Conservation (phyloP, 495 filamentous ascomycete species). For the Xylaria acuta region DNA sequence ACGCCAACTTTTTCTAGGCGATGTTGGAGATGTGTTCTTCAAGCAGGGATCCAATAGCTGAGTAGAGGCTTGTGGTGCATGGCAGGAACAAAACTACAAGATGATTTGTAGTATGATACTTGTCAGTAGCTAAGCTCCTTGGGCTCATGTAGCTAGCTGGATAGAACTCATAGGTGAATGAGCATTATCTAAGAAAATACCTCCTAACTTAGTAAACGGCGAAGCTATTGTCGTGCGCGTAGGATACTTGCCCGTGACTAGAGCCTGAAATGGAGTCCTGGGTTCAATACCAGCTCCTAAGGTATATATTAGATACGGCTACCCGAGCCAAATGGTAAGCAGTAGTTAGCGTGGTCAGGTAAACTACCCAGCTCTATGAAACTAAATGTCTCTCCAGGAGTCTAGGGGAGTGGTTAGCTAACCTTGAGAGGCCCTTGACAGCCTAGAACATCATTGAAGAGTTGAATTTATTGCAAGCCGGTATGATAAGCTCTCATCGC, state of each 20-base stretch:
- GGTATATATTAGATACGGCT: not conserved
- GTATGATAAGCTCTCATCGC: not conserved
- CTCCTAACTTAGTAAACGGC: not conserved
- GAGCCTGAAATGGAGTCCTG: not conserved
- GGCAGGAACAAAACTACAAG: not conserved
- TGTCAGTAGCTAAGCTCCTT: not conserved
- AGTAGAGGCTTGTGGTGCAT: not conserved
- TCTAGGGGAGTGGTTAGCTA: not conserved
- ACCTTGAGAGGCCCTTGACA: not conserved
- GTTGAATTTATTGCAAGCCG: not conserved
- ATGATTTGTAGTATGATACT: not conserved
- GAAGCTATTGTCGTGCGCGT: not conserved
- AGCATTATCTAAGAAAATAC: not conserved
- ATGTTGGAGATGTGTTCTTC: constrained; percentile 2
- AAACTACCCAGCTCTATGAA: not conserved
- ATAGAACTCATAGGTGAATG: not conserved
- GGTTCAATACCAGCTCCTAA: not conserved
- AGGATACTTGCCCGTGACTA: not conserved
- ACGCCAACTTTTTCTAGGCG: not conserved
- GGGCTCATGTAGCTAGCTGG: not conserved
- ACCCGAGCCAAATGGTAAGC: not conserved
- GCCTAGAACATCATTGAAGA: not conserved
- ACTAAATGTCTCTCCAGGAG: not conserved
- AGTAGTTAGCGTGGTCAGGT: not conserved
- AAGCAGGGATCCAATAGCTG: constrained; percentile 7